Conservation (phyloP, 2,329 filamentous ascomycete genomes). For the Didymella pomorum region DNA sequence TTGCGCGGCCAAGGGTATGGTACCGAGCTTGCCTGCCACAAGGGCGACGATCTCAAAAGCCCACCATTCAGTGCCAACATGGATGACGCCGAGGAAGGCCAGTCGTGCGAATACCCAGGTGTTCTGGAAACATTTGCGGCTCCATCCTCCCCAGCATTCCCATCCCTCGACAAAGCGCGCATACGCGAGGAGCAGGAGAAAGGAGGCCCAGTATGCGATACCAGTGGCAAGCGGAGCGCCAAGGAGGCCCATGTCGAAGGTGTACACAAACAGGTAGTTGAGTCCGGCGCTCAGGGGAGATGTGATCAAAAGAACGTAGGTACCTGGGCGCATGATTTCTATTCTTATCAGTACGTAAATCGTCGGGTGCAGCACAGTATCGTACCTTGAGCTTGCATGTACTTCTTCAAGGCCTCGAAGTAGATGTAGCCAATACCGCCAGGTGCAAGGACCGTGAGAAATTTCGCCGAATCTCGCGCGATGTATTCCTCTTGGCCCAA, state of each 20-base stretch:
- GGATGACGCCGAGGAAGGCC: constrained; percentile 77
- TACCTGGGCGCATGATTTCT: constrained; percentile 71
- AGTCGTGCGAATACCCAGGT: constrained; percentile 75
- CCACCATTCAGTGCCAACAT: constrained; percentile 94
- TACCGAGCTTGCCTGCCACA: constrained; percentile 80
- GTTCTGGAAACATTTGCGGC: constrained; percentile 70
- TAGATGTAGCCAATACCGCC: constrained; percentile 87
- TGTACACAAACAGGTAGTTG: constrained; percentile 76
- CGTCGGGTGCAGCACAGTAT: background rate
- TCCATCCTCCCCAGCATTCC: constrained; percentile 82
- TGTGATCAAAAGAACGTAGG: constrained; percentile 68
- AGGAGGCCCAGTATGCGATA: constrained; percentile 86
- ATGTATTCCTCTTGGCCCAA: constrained; percentile 83
- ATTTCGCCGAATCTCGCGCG: constrained; percentile 74
- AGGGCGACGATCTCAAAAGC: constrained; percentile 91
- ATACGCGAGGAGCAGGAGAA: constrained; percentile 77
- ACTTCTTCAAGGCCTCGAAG: constrained; percentile 78
- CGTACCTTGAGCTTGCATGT: constrained; percentile 64
- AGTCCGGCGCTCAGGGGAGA: constrained; percentile 66
- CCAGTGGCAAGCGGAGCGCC: constrained; percentile 84
- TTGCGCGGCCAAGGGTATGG: constrained; percentile 79
- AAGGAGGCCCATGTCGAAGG: constrained; percentile 72
- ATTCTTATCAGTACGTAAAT: constrained; percentile 19
- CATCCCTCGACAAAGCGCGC: constrained; percentile 73
- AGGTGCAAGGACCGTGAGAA: constrained; percentile 76